Percentiles rank a stretch among this genome's conserved stretches.
phyloP scores from a whole-genome alignment of 106 monocot genomes.

The Dendrobium catenatum region DNA sequence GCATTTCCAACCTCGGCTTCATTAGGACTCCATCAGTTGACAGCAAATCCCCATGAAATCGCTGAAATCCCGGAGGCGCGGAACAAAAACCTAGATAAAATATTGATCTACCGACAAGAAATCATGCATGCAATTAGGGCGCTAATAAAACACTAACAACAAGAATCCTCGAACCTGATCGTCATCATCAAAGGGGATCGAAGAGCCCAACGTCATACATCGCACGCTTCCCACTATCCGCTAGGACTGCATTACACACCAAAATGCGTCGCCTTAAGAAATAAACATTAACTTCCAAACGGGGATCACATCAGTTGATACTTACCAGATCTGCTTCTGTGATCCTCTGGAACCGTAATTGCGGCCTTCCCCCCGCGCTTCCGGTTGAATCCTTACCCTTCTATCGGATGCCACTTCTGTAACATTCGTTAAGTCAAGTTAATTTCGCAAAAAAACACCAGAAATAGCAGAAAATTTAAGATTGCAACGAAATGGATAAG shows the following conservation, averaged over 20 bases:
- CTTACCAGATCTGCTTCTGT: slow-evolving; percentile 93
- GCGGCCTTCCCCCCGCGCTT: slow-evolving; percentile 50
- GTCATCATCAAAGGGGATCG: slow-evolving; percentile 70
- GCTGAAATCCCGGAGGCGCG: slow-evolving; percentile 12
- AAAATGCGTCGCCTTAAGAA: neutral
- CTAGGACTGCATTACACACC: slow-evolving; percentile 49
- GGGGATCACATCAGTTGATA: neutral
- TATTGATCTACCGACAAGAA: neutral
- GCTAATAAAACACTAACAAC: neutral
- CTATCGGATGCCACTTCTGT: slow-evolving; percentile 94
- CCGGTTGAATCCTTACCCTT: slow-evolving; percentile 48
- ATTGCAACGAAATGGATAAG: neutral
- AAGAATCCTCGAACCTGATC: slow-evolving; percentile 37
- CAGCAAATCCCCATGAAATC: slow-evolving; percentile 86
- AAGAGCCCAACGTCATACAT: slow-evolving; percentile 86
- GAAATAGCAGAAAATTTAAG: neutral
- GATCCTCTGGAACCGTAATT: slow-evolving; percentile 73
- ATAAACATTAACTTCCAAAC: neutral
- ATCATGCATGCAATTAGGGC: neutral
- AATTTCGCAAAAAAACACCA: neutral
- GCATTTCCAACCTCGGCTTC: slow-evolving; percentile 48
- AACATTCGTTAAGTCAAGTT: neutral
- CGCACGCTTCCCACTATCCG: slow-evolving; percentile 75
- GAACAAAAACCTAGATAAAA: neutral
- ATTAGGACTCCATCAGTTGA: slow-evolving; percentile 67